Conservation (phyloP, 148 eudicot genomes). For the Vaccinium corymbosum region DNA sequence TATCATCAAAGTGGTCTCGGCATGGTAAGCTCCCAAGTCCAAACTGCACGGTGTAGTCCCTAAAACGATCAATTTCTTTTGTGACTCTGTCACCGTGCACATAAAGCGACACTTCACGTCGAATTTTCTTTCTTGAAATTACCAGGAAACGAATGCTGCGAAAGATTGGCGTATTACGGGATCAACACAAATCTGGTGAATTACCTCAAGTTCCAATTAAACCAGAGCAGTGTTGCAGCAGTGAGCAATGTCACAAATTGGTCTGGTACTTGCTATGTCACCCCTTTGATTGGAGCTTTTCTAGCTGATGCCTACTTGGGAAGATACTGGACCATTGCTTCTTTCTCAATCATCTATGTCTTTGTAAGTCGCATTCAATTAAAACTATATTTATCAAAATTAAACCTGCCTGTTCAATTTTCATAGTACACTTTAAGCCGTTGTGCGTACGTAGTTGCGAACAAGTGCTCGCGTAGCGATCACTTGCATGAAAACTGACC, state of each 20-base stretch:
- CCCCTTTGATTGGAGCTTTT: conserved; percentile 70
- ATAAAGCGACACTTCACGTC: not conserved
- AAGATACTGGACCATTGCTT: conserved; percentile 70
- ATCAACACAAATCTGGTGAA: conserved; percentile 73
- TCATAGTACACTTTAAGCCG: too few relatives aligned
- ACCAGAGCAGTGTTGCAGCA: conserved; percentile 48
- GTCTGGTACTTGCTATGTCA: conserved; percentile 75
- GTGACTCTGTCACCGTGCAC: too few relatives aligned
- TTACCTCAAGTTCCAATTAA: conserved; percentile 38
- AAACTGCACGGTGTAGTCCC: too few relatives aligned
- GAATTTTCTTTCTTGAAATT: not conserved
- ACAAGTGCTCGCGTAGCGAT: too few relatives aligned
- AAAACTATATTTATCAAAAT: not conserved
- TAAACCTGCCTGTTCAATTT: not conserved
- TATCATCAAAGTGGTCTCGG: too few relatives aligned
- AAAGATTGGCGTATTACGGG: conserved; percentile 80
- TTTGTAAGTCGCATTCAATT: conserved; percentile 31
- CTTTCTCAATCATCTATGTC: conserved; percentile 55
- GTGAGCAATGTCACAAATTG: conserved; percentile 61
- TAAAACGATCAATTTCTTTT: too few relatives aligned
- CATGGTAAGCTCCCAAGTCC: too few relatives aligned
- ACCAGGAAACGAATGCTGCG: conserved; percentile 65
- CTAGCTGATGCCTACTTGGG: conserved; percentile 71
- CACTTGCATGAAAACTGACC: too few relatives aligned
- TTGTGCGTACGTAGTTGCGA: too few relatives aligned